Evolutionary conservation across 164 flowering plant species (phyloP).

Genomic region (Vitis cinerea): DNA sequence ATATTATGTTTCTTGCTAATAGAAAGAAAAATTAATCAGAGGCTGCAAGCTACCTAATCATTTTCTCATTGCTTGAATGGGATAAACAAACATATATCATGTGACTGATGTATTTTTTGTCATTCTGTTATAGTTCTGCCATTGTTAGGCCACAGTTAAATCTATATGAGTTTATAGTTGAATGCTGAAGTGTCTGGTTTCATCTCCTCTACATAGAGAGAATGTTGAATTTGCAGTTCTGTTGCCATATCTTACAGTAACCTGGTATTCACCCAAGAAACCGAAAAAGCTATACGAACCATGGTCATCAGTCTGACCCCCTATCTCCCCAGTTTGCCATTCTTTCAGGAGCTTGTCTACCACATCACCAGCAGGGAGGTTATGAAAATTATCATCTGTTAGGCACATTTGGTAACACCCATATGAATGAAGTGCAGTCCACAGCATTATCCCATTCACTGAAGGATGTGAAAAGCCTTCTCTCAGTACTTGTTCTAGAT

Average conservation of each 20-base stretch:
- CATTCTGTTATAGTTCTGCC: background rate
- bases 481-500: slow-evolving; percentile 74
- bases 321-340: slow-evolving; percentile 55
- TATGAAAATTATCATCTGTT: slow-evolving; percentile 59
- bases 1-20: too few species aligned
- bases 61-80: too few species aligned
- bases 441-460: slow-evolving; percentile 80
- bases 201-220: slow-evolving; percentile 52
- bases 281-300: slow-evolving; percentile 76
- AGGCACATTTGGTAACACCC: slow-evolving; percentile 96
- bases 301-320: slow-evolving; percentile 53
- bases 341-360: slow-evolving; percentile 78
- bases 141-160: too few species aligned
- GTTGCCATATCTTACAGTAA: slow-evolving; percentile 39
- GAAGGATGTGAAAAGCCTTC: slow-evolving; percentile 95
- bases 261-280: slow-evolving; percentile 72
- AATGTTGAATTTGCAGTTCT: slow-evolving; percentile 45
- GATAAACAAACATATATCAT: too few species aligned
- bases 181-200: slow-evolving; percentile 62
- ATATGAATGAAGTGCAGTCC: slow-evolving; percentile 70
- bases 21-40: too few species aligned
- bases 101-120: too few species aligned
- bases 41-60: too few species aligned
- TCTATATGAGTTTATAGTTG: slow-evolving; percentile 29
- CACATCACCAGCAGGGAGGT: slow-evolving; percentile 77